These are phyloP conservation scores for Spergularia marina DNA, from an alignment of 148 eudicot species.

Conservation along the genomic window DNA sequence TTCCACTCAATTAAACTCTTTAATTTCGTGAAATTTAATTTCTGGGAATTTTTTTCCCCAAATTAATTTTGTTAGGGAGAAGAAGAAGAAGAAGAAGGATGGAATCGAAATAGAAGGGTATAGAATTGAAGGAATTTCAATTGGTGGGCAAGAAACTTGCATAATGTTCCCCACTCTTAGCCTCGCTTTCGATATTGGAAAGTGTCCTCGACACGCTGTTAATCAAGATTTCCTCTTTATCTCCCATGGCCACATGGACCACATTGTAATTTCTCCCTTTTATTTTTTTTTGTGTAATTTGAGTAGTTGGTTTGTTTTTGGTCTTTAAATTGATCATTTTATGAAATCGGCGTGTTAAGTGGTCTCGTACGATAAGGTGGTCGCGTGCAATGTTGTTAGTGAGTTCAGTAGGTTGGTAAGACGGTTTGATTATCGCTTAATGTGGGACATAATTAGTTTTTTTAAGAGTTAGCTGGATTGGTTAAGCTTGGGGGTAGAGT, in stretches of 20 bases:
- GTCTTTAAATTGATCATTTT: not conserved
- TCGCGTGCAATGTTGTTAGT: too few species aligned
- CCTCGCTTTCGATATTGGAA: constrained; percentile 81
- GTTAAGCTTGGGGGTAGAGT: not conserved
- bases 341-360: not conserved
- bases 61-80: not conserved
- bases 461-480: not conserved
- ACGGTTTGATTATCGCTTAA: too few species aligned
- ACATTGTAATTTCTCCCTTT: constrained; percentile 48
- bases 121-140: constrained; percentile 61
- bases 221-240: constrained; percentile 76
- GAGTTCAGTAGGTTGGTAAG: too few species aligned
- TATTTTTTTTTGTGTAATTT: not conserved
- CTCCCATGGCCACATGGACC: constrained; percentile 97
- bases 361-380: too few species aligned
- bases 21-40: not conserved
- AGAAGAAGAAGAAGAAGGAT: not conserved
- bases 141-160: constrained; percentile 81
- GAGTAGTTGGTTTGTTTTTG: not conserved
- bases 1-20: not conserved
- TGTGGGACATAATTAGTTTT: not conserved
- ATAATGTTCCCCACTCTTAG: constrained; percentile 71
- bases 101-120: constrained; percentile 42
- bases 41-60: not conserved
- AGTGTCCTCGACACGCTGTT: constrained; percentile 86